Percentiles rank a stretch among this genome's conserved stretches.
These are phyloP conservation scores for Wickerhamiella hasegawae DNA, from an alignment of 805 yeast genomes.

Conservation along the genomic window DNA sequence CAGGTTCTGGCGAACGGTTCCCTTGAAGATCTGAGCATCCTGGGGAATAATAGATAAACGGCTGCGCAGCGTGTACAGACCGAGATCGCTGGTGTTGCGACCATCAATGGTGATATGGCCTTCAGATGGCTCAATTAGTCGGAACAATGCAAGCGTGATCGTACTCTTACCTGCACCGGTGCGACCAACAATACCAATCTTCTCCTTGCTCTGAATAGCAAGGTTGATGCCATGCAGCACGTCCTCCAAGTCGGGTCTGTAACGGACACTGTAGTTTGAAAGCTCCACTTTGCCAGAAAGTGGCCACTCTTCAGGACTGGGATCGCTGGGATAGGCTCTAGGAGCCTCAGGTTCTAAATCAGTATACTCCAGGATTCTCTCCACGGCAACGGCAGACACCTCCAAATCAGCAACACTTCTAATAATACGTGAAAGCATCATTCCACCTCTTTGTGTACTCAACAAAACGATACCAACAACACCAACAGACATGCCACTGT, in stretches of 20 bases:
- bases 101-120: conserved; percentile 48
- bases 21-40: conserved; percentile 57
- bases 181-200: conserved; percentile 88
- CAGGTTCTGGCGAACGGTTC: conserved; percentile 45
- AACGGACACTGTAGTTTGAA: conserved; percentile 63
- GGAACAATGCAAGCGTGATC: conserved; percentile 72
- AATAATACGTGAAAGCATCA: conserved; percentile 74
- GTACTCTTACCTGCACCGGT: conserved; percentile 97
- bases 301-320: conserved; percentile 57
- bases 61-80: conserved; percentile 41
- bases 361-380: conserved; percentile 39
- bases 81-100: conserved; percentile 35
- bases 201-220: conserved; percentile 52
- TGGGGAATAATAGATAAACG: conserved; percentile 57
- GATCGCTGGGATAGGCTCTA: conserved; percentile 42
- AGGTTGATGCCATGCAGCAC: conserved; percentile 71
- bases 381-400: conserved; percentile 79
- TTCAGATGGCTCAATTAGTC: conserved; percentile 32
- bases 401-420: conserved; percentile 87
- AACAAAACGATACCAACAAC: conserved; percentile 78
- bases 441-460: conserved; percentile 71
- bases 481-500: conserved; percentile 63
- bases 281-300: conserved; percentile 48
- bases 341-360: conserved; percentile 76
- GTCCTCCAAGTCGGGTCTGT: conserved; percentile 67